These are phyloP conservation scores for Funneliformis caledonium DNA, from an alignment of 371 early-diverging fungal genomes.

Conservation along the genomic window DNA sequence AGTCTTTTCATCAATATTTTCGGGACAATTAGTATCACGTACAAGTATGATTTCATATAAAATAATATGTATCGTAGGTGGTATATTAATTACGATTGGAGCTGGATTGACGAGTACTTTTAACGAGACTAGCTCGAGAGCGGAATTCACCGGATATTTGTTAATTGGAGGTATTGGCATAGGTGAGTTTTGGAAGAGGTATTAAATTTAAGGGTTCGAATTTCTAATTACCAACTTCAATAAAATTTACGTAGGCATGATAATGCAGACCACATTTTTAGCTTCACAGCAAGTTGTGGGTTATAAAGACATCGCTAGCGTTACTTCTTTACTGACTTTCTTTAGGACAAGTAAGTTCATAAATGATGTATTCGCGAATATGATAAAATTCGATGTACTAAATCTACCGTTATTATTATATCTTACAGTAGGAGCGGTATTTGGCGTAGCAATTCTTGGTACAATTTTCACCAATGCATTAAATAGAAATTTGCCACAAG, in stretches of 20 bases:
- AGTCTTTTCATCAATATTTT: constrained; percentile 44
- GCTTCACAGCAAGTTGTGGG: constrained; percentile 63
- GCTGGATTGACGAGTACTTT: constrained; percentile 58
- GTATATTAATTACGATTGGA: constrained; percentile 50
- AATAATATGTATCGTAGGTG: constrained; percentile 52
- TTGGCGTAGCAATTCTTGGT: constrained; percentile 60
- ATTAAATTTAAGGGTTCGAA: constrained; percentile 53
- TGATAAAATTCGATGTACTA: constrained; percentile 51
- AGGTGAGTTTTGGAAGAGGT: constrained; percentile 63
- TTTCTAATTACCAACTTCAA: not conserved
- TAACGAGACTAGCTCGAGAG: constrained; percentile 49
- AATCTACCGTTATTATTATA: constrained; percentile 55
- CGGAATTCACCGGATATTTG: constrained; percentile 59
- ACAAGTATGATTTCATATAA: constrained; percentile 44
- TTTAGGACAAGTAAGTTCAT: constrained; percentile 51
- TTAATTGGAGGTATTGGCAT: constrained; percentile 68
- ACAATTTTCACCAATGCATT: constrained; percentile 55
- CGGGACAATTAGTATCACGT: constrained; percentile 52
- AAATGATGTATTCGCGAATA: not conserved
- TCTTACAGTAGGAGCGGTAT: constrained; percentile 57
- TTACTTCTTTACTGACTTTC: constrained; percentile 66
- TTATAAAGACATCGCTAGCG: constrained; percentile 60
- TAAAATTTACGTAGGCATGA: not conserved
- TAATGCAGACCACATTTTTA: constrained; percentile 64
- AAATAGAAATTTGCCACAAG: not conserved